Conservation (phyloP, 2,329 filamentous ascomycete species). For the Xylariales sp. region DNA sequence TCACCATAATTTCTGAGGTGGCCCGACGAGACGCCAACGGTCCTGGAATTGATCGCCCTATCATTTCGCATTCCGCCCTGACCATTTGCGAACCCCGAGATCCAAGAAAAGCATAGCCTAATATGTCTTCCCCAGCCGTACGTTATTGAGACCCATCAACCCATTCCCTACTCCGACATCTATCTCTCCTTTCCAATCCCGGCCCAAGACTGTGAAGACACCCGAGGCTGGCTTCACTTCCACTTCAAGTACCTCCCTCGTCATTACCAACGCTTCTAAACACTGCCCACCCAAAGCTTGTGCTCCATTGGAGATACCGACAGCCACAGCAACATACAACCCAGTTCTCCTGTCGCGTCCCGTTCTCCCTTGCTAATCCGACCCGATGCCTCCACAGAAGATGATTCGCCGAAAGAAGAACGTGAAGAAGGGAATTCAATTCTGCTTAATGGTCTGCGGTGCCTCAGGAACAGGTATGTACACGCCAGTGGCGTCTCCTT, state of each 20-base stretch:
- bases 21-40: too few relatives aligned
- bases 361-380: slow-evolving; percentile 1
- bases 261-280: neutral
- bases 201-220: too few relatives aligned
- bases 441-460: slow-evolving; percentile 99
- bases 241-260: too few relatives aligned
- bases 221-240: too few relatives aligned
- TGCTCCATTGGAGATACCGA: too few relatives aligned
- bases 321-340: too few relatives aligned
- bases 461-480: slow-evolving; percentile 91
- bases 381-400: slow-evolving; percentile 51
- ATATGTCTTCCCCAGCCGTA: slow-evolving; percentile 32
- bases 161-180: too few relatives aligned
- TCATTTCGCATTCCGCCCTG: neutral
- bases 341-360: neutral
- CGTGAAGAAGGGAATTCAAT: slow-evolving; percentile 99
- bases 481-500: neutral
- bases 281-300: neutral
- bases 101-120: slow-evolving; percentile 20
- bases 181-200: neutral
- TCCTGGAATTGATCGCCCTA: too few relatives aligned
- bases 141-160: slow-evolving; percentile 13
- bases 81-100: neutral
- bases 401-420: slow-evolving; percentile 99
- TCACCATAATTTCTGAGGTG: neutral